These are phyloP conservation scores for Ascochyta fabae DNA, from an alignment of 2,329 filamentous ascomycete species.

Conservation along the genomic window DNA sequence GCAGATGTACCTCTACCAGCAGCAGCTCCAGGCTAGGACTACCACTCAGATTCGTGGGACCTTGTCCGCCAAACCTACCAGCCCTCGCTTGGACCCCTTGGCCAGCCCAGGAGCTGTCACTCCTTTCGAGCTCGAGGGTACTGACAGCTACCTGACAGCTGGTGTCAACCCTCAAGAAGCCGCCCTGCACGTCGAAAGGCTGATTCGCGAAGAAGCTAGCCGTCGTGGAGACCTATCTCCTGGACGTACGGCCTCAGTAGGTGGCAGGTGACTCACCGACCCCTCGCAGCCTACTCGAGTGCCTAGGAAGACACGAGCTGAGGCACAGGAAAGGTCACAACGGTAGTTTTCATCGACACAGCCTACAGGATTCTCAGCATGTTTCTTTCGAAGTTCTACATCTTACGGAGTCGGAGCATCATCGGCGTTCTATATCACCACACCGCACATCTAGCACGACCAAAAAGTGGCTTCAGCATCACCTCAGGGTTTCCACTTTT, in stretches of 20 bases:
- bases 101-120: constrained; percentile 61
- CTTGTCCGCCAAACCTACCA: constrained; percentile 49
- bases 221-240: constrained; percentile 46
- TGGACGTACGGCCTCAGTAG: constrained; percentile 36
- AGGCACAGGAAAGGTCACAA: constrained; percentile 9
- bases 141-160: constrained; percentile 55
- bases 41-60: constrained; percentile 32
- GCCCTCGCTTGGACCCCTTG: constrained; percentile 57
- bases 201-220: constrained; percentile 55
- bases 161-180: constrained; percentile 50
- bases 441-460: constrained; percentile 8
- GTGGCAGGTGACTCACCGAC: constrained; percentile 41
- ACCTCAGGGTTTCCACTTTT: constrained; percentile 18
- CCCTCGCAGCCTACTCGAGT: constrained; percentile 9
- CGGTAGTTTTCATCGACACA: constrained; percentile 1
- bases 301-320: constrained; percentile 9
- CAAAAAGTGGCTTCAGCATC: constrained; percentile 17
- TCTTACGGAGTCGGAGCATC: constrained; percentile 34
- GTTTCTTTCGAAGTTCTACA: constrained; percentile 19
- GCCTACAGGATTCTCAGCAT: constrained; percentile 2
- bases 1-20: constrained; percentile 57
- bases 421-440: constrained; percentile 42
- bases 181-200: constrained; percentile 52
- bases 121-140: constrained; percentile 57
- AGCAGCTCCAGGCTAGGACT: constrained; percentile 50